Percentiles rank a stretch among this genome's conserved stretches.
Conservation (phyloP, 192 early-diverging fungal species). For the Powellomyces hirtus region DNA sequence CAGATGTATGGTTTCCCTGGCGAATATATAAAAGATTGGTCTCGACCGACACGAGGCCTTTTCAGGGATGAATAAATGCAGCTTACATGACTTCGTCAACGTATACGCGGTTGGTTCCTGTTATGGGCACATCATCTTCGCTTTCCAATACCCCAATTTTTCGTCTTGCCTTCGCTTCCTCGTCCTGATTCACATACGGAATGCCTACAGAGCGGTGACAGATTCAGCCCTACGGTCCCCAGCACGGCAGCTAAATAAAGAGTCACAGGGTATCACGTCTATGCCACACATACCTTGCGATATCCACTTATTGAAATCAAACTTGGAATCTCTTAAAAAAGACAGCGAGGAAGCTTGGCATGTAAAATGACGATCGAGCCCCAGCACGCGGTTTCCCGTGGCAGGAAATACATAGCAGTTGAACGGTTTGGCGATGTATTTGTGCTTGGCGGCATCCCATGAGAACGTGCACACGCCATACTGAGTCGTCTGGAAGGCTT, state of each 20-base stretch:
- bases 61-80: no score
- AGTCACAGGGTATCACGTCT: neutral
- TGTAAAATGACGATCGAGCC: slow-evolving; percentile 51
- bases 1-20: no score
- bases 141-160: slow-evolving; percentile 17
- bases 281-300: slow-evolving; percentile 24
- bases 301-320: slow-evolving; percentile 93
- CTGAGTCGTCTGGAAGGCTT: slow-evolving; percentile 66
- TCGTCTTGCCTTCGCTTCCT: slow-evolving; percentile 46
- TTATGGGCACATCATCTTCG: slow-evolving; percentile 46
- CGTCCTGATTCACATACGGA: slow-evolving; percentile 62
- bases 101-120: slow-evolving; percentile 53
- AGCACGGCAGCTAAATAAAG: no score
- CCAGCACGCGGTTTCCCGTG: slow-evolving; percentile 42
- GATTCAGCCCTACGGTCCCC: no score
- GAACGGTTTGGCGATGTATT: slow-evolving; percentile 76
- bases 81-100: slow-evolving; percentile 45
- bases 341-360: slow-evolving; percentile 59
- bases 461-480: slow-evolving; percentile 83
- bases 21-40: no score
- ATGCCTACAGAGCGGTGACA: slow-evolving; percentile 61
- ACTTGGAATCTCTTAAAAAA: slow-evolving; percentile 73
- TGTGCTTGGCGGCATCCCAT: slow-evolving; percentile 50
- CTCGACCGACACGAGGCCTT: no score
- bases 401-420: slow-evolving; percentile 87